A percentile compares a stretch with the other conserved stretches of the same genome.
Evolutionary conservation across 2,329 filamentous ascomycete genomes (phyloP).

Genomic region (Beauveria pseudobassiana): DNA sequence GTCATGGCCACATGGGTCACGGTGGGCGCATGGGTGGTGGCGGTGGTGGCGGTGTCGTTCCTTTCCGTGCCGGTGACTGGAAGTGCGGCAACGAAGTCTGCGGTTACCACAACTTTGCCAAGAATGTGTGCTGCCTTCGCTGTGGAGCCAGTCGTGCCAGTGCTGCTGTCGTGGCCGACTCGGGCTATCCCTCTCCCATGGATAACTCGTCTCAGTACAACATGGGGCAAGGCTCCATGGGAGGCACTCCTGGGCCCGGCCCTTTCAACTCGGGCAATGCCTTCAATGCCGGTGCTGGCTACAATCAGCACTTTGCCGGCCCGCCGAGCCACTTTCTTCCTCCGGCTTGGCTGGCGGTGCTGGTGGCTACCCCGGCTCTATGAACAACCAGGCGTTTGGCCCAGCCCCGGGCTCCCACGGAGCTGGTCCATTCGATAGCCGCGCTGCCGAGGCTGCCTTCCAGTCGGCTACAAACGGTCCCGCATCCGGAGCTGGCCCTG

Average conservation of each 20-base stretch:
- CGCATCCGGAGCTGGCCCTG: slow-evolving; percentile 60
- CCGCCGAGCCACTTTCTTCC: slow-evolving; percentile 83
- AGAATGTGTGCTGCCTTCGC: slow-evolving; percentile 95
- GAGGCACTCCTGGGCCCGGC: slow-evolving; percentile 69
- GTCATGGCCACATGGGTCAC: slow-evolving; percentile 45
- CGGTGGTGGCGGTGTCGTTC: slow-evolving; percentile 70
- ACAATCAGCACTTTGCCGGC: slow-evolving; percentile 76
- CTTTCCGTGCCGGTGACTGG: slow-evolving; percentile 98
- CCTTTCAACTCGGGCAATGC: slow-evolving; percentile 64
- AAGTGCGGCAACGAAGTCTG: slow-evolving; percentile 97
- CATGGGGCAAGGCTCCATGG: slow-evolving; percentile 84
- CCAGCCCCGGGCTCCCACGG: slow-evolving; percentile 73
- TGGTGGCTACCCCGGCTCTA: slow-evolving; percentile 64
- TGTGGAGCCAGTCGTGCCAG: slow-evolving; percentile 92
- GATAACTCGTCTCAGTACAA: slow-evolving; percentile 75
- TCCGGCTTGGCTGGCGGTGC: slow-evolving; percentile 70
- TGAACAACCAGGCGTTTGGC: slow-evolving; percentile 70
- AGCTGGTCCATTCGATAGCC: slow-evolving; percentile 83
- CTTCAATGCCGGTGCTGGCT: slow-evolving; percentile 58
- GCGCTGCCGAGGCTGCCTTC: slow-evolving; percentile 90
- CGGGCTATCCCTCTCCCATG: slow-evolving; percentile 85
- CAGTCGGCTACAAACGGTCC: slow-evolving; percentile 78
- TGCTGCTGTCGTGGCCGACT: slow-evolving; percentile 90
- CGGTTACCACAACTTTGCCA: slow-evolving; percentile 98
- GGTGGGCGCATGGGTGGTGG: slow-evolving; percentile 67